Evolutionary conservation across 2,329 filamentous ascomycete genomes (phyloP), one percentile per base, ranked within the genome.

Genomic region (Fusarium sp.): DNA sequence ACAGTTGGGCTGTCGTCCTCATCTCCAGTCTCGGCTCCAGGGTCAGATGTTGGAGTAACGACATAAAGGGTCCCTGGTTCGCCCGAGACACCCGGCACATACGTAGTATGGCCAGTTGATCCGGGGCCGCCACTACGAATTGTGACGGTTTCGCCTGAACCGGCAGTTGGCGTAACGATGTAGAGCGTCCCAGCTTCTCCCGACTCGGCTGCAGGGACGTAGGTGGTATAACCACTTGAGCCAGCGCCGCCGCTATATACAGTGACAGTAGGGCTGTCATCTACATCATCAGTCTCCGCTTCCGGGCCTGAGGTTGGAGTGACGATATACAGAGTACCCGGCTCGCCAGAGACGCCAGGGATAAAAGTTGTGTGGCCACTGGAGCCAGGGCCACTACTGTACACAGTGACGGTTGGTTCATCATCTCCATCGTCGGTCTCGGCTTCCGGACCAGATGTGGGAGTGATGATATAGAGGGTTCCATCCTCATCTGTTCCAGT

Each of bases 61-160:
- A 71, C 71, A 1, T 71, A 57, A 4, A 71, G 11, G 3, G 58
- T 71, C 0, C 69, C 67, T 4, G 52, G 42, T 13, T 62, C 66
- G 2, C 61, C 66, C 1, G 66, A 61, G 5, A 50, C 22, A 2
- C 66, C 45, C 1, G 57, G 57, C 2, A 66, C 9, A 14, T 71
- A 70, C 1, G 61, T 13, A 11, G 66, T 71, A 5, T 40, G 29
- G 0, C 40, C 61, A 4, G 14, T 37, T 11, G 65, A 74, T 6
- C 73, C 71, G 1, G 71, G 31, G 0, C 62, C 71, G 5, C 59
- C 67, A 4, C 59, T 64, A 14, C 57, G 71, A 16, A 74, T 24
- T 2, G 71, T 73, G 1, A 60, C 67, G 4, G 60, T 61, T 52
- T 1, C 45, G 2, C 40, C 20, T 45, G 27, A 2, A 20, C 27